Base-by-base conservation (phyloP, 352 stramenopile species). In the Elongisporangium senticosum region DNA sequence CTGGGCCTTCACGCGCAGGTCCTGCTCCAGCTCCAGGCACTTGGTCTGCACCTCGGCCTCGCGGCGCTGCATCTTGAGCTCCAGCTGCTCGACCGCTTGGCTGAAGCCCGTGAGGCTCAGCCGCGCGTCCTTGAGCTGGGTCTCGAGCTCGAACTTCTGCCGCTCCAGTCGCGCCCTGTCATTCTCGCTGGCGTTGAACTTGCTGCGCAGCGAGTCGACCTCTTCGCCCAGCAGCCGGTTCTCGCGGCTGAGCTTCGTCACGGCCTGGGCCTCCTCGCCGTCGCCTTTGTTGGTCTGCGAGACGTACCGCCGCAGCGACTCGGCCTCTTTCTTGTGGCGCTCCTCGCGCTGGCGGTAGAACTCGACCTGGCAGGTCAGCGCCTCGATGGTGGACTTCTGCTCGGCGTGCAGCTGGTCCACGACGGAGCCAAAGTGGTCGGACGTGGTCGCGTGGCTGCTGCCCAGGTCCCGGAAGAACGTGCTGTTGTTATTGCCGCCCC, bases 321-420 rank as follows among this genome's bases (percentile, higher is more conserved):
- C 69, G 24, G 88, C 54, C 65, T 91, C 82, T 61, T 88, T 76
- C 23, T 74, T 81, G 43, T 74, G 74, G 6, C 82, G 82, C 62
- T 88, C 77, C 51, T 91, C 82, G 19, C 79, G 77, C 51, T 89
- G 77, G 21, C 82, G 79, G 55, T 89, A 91, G 67, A 91, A 89
- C 63, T 89, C 75, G 13, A 91, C 78, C 59, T 91, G 82, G 56
- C 75, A 83, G 11, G 73, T 79, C 33, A 91, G 56, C 54, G 82
- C 82, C 68, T 91, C 82, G 68, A 91, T 91, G n/a, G 82, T 91
- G 53, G 75, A 82, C 59, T 87, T 88, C 61, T 91, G 82, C 55
- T 91, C 82, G 51, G 82, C 77, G 60, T 91, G 82, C 48, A 91
- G 66, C 58, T 91, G 79, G 64, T 91, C 82, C 56, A 89, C 53